Conservation (phyloP, 805 yeast genomes). For the Maudiozyma bulderi region DNA sequence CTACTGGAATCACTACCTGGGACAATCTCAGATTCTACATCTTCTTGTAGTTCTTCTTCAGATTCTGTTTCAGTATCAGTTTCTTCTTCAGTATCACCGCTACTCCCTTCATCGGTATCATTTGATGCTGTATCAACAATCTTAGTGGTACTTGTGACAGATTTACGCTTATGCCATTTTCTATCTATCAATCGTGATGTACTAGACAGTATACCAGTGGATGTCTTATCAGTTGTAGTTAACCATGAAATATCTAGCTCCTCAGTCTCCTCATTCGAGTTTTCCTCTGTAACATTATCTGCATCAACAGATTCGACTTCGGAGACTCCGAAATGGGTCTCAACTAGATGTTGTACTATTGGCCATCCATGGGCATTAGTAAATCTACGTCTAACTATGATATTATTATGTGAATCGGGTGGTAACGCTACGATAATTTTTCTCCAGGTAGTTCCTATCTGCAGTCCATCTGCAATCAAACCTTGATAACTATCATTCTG, state of each 20-base stretch:
- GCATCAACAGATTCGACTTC: neutral
- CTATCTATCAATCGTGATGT: neutral
- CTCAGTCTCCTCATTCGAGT: neutral
- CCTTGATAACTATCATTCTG: constrained; percentile 68
- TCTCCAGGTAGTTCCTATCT: constrained; percentile 74
- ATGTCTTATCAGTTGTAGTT: neutral
- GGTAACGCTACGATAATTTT: constrained; percentile 75
- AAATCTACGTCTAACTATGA: constrained; percentile 76
- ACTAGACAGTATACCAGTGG: neutral
- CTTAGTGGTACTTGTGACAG: neutral
- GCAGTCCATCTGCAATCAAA: constrained; percentile 83
- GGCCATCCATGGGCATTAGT: constrained; percentile 85
- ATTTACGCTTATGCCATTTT: neutral
- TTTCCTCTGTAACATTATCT: no score
- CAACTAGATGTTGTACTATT: constrained; percentile 54
- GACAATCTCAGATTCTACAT: no score
- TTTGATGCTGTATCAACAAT: no score
- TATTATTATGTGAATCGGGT: constrained; percentile 94
- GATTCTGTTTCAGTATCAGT: no score
- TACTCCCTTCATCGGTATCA: no score
- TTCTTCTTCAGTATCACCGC: no score
- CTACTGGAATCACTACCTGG: no score
- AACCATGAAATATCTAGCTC: neutral
- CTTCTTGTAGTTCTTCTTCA: no score
- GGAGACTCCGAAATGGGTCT: constrained; percentile 50